phyloP scores from a whole-genome alignment of 2,329 filamentous ascomycete genomes.

The Podosphaera fusca region DNA sequence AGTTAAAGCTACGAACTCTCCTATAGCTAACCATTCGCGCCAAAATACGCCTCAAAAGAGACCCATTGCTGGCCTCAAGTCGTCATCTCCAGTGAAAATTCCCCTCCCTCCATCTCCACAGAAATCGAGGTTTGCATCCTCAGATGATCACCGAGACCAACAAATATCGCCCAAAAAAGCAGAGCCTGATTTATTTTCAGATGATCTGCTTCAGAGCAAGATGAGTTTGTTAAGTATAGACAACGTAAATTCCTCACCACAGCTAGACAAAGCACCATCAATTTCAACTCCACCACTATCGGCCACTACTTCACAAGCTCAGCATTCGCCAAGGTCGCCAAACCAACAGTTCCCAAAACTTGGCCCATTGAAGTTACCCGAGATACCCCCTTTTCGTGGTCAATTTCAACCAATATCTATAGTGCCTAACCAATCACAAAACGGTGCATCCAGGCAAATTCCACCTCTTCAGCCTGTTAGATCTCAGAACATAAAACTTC shows the following conservation, averaged over 20 bases:
- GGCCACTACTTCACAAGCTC: background rate
- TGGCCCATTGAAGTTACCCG: slow-evolving; percentile 16
- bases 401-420: slow-evolving; percentile 12
- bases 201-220: slow-evolving; percentile 39
- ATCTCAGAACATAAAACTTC: slow-evolving; percentile 13
- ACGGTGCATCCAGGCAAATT: slow-evolving; percentile 12
- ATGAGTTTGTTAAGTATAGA: slow-evolving; percentile 32
- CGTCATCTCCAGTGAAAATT: slow-evolving; percentile 31
- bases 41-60: slow-evolving; percentile 38
- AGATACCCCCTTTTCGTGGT: slow-evolving; percentile 17
- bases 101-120: slow-evolving; percentile 36
- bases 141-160: slow-evolving; percentile 18
- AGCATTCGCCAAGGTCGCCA: slow-evolving; percentile 9
- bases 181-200: slow-evolving; percentile 36
- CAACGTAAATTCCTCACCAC: slow-evolving; percentile 11
- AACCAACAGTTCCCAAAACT: slow-evolving; percentile 17
- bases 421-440: slow-evolving; percentile 12
- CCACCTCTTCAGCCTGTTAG: slow-evolving; percentile 6
- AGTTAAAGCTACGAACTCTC: slow-evolving; percentile 25
- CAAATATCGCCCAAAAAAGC: slow-evolving; percentile 26
- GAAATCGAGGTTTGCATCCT: slow-evolving; percentile 24
- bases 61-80: slow-evolving; percentile 20
- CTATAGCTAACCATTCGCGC: slow-evolving; percentile 25
- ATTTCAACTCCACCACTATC: background rate
- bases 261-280: slow-evolving; percentile 8